phyloP scores from a whole-genome alignment of 2,329 filamentous ascomycete genomes.

The Trichoderma asperellum region DNA sequence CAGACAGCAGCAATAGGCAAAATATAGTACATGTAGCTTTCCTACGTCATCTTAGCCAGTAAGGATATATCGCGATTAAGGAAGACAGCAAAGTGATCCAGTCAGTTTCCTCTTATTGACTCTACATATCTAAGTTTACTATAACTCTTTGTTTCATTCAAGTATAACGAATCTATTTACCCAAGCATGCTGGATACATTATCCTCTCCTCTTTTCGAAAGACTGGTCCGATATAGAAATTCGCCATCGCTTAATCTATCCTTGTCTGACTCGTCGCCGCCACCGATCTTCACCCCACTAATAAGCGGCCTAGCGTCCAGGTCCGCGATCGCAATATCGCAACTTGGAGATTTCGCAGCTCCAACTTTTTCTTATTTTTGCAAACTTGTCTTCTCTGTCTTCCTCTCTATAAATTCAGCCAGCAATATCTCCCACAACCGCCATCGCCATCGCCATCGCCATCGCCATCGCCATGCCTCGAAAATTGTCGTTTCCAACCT shows the following conservation, averaged over 20 bases:
- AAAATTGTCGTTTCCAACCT: conserved; percentile 22
- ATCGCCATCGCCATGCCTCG: conserved; percentile 7
- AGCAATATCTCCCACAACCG: neutral
- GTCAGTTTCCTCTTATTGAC: no score
- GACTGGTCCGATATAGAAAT: neutral
- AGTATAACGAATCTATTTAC: no score
- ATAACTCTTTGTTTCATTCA: no score
- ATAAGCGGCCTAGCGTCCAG: neutral
- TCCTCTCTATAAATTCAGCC: neutral
- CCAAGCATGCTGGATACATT: no score
- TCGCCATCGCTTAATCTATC: neutral
- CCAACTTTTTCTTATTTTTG: no score
- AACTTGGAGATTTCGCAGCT: neutral
- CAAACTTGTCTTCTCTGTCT: neutral
- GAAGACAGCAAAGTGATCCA: no score
- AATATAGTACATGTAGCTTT: no score
- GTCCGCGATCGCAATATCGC: conserved; percentile 3
- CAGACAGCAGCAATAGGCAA: no score
- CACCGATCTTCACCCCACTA: conserved; percentile 1
- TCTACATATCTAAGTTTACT: neutral
- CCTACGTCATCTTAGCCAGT: no score
- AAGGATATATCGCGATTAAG: no score
- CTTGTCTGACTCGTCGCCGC: neutral
- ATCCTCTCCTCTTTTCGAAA: neutral
- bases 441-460: neutral